phyloP scores from a whole-genome alignment of 2,329 filamentous ascomycete species.

The Pseudogymnoascus sp. region DNA sequence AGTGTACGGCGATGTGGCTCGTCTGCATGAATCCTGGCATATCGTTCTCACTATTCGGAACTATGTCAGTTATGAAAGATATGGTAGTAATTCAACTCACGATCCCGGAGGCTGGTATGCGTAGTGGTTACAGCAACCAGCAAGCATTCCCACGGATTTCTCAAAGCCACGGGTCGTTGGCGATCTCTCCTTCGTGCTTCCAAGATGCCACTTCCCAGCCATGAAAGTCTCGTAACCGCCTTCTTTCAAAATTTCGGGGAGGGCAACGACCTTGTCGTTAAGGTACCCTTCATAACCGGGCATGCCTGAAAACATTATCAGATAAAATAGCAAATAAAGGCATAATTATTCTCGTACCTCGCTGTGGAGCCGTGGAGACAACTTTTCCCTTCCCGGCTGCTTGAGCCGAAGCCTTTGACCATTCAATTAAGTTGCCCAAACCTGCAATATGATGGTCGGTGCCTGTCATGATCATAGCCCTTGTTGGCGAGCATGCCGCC shows the following conservation, averaged over 20 bases:
- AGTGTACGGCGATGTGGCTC: conserved; percentile 30
- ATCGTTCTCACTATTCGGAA: not conserved
- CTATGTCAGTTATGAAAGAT: not conserved
- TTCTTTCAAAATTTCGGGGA: conserved; percentile 45
- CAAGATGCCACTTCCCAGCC: conserved; percentile 49
- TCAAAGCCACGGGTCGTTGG: conserved; percentile 46
- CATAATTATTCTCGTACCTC: not conserved
- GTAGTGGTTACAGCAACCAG: conserved; percentile 42
- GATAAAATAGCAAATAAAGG: conserved; percentile 31
- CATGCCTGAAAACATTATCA: conserved; percentile 35
- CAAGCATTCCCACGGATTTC: conserved; percentile 45
- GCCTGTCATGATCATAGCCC: conserved; percentile 53
- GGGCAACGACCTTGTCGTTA: conserved; percentile 43
- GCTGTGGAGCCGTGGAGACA: not conserved
- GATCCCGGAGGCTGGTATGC: conserved; percentile 25
- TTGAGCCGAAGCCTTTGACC: conserved; percentile 38
- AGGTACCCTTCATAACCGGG: conserved; percentile 50
- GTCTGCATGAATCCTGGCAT: conserved; percentile 32
- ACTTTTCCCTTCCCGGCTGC: conserved; percentile 14
- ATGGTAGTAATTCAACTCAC: not conserved
- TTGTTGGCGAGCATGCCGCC: conserved; percentile 51
- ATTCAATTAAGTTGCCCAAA: conserved; percentile 30
- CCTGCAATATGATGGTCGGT: conserved; percentile 46
- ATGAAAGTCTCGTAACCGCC: conserved; percentile 46
- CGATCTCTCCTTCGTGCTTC: conserved; percentile 41